Evolutionary conservation across 2,329 filamentous ascomycete genomes (phyloP), one percentile per base, ranked within the genome.

Genomic region (Parasarocladium wereldwijsianum): DNA sequence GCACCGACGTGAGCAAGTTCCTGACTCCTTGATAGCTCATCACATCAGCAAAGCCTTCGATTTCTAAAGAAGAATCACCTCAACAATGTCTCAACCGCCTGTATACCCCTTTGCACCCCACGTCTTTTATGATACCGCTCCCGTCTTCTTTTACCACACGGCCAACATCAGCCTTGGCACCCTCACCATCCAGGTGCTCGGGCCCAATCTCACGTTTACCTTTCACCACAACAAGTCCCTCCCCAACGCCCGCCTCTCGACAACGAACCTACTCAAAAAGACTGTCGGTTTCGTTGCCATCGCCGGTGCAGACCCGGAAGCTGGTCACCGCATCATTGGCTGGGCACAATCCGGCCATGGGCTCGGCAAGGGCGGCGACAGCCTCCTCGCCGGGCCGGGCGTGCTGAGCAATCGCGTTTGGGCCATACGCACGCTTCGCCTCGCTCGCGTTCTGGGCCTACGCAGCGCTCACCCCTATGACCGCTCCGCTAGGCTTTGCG

Each of bases 281-380:
- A 54, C 51, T 0, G 38, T 40, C 0, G 52, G 52, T 1, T 55
- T 54, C 29, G 34, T 53, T 14, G 34, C 44, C 13, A 39, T 53
- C 3, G 36, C 40, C 1, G 24, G 27, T 1, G 31, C 32, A 3
- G 16, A 25, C 2, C 32, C 8, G 3, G 6, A 14, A 22, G 10
- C 19, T 9, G 20, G n/a, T 5, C 42, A 47, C 6, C 33, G 42
- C 7, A 38, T 55, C 17, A 32, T 55, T 8, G 41, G 45, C 0
- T 47, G 47, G 26, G 48, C 52, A 2, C 44, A 54, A 33, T 50
- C 46, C 26, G 52, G 52, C 2, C 49, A 56, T 29, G 51, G 49
- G 1, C 19, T 35, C 2, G 43, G 50, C 3, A 18, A 18, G 0
- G 26, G 12, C 0, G 51, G 51, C 3, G 52, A 56, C 14, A 22